Evolutionary conservation across 768 basidiomycete genomes (phyloP).

Genomic region (Leccinellum albellum): DNA sequence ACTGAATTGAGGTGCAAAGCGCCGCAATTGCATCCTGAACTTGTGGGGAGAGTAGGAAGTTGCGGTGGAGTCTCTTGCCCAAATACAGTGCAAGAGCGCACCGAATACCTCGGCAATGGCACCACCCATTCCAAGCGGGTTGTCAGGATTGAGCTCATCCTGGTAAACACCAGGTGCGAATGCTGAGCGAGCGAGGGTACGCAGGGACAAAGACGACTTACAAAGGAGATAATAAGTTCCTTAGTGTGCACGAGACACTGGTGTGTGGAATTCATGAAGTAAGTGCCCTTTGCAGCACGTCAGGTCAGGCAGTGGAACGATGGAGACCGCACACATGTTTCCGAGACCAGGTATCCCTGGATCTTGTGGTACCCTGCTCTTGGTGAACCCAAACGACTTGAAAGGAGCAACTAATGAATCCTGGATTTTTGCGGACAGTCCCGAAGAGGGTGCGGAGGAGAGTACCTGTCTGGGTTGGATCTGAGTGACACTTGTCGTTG

Average conservation of each 20-base stretch:
- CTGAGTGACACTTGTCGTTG: conserved; percentile 21
- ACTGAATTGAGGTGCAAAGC: conserved; percentile 94
- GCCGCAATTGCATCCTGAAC: conserved; percentile 85
- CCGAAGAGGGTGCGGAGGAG: conserved; percentile 17
- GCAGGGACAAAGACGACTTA: conserved; percentile 29
- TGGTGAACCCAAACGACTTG: conserved; percentile 35
- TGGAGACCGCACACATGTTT: conserved; percentile 65
- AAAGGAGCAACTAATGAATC: conserved; percentile 26
- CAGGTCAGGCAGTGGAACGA: conserved; percentile 8
- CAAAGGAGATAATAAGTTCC: conserved; percentile 91
- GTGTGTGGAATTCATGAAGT: conserved; percentile 98
- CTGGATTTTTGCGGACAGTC: conserved; percentile 22
- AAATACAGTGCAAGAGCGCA: conserved; percentile 79
- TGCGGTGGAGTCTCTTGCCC: conserved; percentile 52
- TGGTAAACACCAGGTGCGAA: conserved; percentile 69
- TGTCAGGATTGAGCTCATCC: conserved; percentile 87
- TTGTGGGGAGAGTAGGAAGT: conserved; percentile 87
- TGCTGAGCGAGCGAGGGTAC: neutral
- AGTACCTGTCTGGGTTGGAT: conserved; percentile 23
- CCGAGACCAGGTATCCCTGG: conserved; percentile 83
- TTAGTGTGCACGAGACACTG: conserved; percentile 93
- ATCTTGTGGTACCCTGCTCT: conserved; percentile 41
- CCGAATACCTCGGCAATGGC: conserved; percentile 94
- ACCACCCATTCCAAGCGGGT: conserved; percentile 97
- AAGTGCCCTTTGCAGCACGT: conserved; percentile 61